These are phyloP conservation scores for Colletotrichum theobromicola DNA, from an alignment of 2,329 filamentous ascomycete species.

Conservation along the genomic window DNA sequence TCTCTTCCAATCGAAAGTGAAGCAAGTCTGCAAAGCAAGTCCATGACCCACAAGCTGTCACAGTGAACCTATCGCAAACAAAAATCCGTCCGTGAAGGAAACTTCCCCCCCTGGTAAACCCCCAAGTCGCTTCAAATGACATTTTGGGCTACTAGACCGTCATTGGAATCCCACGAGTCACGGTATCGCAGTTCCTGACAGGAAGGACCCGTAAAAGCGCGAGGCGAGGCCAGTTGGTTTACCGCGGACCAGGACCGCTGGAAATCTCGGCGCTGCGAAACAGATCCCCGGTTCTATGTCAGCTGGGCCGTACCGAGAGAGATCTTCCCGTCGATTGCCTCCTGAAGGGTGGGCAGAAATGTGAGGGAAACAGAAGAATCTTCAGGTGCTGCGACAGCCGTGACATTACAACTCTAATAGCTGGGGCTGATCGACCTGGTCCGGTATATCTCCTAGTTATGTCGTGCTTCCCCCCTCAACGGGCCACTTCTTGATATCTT, in stretches of 20 bases:
- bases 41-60: background rate
- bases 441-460: background rate
- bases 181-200: background rate
- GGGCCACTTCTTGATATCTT: background rate
- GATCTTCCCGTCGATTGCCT: background rate
- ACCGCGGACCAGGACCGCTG: background rate
- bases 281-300: background rate
- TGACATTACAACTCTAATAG: background rate
- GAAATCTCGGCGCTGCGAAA: background rate
- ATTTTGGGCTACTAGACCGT: background rate
- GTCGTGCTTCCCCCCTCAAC: background rate
- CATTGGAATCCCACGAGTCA: background rate
- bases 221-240: background rate
- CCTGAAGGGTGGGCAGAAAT: background rate
- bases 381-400: background rate
- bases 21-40: background rate
- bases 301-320: background rate
- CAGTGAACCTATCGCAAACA: background rate
- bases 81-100: background rate
- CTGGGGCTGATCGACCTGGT: background rate
- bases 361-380: background rate
- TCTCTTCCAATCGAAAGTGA: background rate
- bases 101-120: background rate
- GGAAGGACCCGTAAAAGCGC: background rate
- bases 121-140: background rate